Percentiles rank a stretch among this genome's conserved stretches.
Conservation (phyloP, 768 basidiomycete species). For the Pisolithus orientalis region DNA sequence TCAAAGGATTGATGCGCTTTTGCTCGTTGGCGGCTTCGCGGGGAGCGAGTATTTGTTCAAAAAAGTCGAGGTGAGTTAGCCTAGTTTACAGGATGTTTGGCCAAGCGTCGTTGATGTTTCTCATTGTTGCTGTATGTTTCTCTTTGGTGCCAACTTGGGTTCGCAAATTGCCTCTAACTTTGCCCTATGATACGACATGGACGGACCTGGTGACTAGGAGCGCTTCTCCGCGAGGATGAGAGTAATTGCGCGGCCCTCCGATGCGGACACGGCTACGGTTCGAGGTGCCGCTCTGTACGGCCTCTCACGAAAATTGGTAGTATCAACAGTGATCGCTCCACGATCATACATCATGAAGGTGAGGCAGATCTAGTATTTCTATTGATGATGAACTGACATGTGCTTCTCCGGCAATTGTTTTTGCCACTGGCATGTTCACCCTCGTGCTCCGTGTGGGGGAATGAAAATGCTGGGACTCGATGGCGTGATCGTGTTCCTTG, state of each 20-base stretch:
- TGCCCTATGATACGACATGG: conserved; percentile 1
- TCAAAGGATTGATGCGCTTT: conserved; percentile 72
- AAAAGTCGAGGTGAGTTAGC: conserved; percentile 58
- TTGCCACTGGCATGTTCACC: neutral
- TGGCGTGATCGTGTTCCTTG: neutral
- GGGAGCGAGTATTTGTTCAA: conserved; percentile 81
- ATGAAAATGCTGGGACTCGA: neutral
- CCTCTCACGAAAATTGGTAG: conserved; percentile 64
- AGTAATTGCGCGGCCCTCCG: conserved; percentile 77
- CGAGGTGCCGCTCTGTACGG: conserved; percentile 89
- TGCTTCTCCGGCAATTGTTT: neutral
- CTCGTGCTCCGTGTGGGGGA: neutral
- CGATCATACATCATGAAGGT: conserved; percentile 86
- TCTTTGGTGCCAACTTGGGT: too few species aligned
- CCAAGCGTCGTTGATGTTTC: too few species aligned
- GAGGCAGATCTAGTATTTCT: conserved; percentile 9
- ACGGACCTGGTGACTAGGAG: conserved; percentile 37
- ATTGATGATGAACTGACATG: neutral
- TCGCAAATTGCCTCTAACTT: too few species aligned
- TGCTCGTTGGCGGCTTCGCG: conserved; percentile 88
- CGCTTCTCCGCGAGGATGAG: conserved; percentile 59
- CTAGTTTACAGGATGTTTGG: neutral
- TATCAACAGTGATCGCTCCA: conserved; percentile 78
- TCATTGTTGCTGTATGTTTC: too few species aligned
- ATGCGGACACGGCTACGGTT: conserved; percentile 84